phyloP scores from a whole-genome alignment of 257 asterid species.

The Solanum dulcamara region DNA sequence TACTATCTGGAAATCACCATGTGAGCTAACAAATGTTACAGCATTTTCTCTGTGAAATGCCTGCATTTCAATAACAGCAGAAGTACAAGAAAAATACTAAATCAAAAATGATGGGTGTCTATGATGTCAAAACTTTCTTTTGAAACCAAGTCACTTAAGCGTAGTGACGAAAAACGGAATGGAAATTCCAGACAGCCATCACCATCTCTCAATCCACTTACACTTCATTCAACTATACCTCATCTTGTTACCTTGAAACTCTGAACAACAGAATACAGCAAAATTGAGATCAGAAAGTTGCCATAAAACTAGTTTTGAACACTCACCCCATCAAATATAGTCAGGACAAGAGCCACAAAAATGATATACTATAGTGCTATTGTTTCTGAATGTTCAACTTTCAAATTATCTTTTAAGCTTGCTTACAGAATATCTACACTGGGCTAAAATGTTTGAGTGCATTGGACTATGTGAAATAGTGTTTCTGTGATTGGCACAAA shows the following conservation, averaged over 20 bases:
- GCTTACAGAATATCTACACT: not conserved
- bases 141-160: not conserved
- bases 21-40: not conserved
- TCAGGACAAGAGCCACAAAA: not conserved
- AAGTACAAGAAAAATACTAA: not conserved
- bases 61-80: not conserved
- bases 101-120: not conserved
- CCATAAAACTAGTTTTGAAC: not conserved
- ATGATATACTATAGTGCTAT: not conserved
- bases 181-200: not conserved
- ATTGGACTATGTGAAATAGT: not conserved
- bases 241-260: conserved; percentile 45
- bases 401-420: not conserved
- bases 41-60: not conserved
- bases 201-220: not conserved
- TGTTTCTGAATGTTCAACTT: not conserved
- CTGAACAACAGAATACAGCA: conserved; percentile 16
- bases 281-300: not conserved
- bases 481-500: not conserved
- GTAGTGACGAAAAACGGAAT: not conserved
- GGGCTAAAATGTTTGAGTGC: not conserved
- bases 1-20: not conserved
- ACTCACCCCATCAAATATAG: not conserved
- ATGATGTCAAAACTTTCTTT: not conserved
- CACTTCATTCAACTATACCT: not conserved